These are phyloP conservation scores for Echinochloa phyllopogon DNA, from an alignment of 176 grass and related monocot genomes.

Conservation along the genomic window DNA sequence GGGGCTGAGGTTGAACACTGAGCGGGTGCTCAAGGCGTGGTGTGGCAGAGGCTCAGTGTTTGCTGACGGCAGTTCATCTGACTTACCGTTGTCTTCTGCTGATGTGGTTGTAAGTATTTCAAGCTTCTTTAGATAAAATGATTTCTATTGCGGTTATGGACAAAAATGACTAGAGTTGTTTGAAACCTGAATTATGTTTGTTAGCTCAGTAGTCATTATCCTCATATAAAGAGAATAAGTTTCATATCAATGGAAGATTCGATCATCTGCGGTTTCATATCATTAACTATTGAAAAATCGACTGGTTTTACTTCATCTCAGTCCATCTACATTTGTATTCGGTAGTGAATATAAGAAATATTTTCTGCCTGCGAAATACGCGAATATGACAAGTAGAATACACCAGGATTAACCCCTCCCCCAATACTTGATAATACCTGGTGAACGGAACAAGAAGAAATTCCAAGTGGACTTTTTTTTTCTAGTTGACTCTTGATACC, in stretches of 20 bases:
- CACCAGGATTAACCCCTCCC: not conserved
- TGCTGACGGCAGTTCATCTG: constrained; percentile 27
- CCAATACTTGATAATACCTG: not conserved
- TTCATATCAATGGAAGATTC: not conserved
- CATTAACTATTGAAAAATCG: not conserved
- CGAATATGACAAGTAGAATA: not conserved
- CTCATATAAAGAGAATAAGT: not conserved
- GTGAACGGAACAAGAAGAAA: not conserved
- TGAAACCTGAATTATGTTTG: not conserved
- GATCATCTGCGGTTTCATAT: not conserved
- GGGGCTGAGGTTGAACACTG: constrained; percentile 77
- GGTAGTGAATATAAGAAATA: not conserved
- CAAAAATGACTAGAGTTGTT: not conserved
- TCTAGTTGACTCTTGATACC: not conserved
- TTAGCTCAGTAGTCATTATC: not conserved
- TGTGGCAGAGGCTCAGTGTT: constrained; percentile 66
- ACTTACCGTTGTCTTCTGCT: constrained; percentile 51
- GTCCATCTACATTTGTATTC: not conserved
- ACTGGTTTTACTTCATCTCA: not conserved
- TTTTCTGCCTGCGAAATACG: not conserved
- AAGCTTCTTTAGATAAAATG: not conserved
- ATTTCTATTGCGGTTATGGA: not conserved
- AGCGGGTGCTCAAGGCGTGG: constrained; percentile 76
- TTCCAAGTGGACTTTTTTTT: not conserved
- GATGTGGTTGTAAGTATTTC: constrained; percentile 62